phyloP scores from a whole-genome alignment of 2,329 filamentous ascomycete genomes.

The Neofusicoccum parvum region DNA sequence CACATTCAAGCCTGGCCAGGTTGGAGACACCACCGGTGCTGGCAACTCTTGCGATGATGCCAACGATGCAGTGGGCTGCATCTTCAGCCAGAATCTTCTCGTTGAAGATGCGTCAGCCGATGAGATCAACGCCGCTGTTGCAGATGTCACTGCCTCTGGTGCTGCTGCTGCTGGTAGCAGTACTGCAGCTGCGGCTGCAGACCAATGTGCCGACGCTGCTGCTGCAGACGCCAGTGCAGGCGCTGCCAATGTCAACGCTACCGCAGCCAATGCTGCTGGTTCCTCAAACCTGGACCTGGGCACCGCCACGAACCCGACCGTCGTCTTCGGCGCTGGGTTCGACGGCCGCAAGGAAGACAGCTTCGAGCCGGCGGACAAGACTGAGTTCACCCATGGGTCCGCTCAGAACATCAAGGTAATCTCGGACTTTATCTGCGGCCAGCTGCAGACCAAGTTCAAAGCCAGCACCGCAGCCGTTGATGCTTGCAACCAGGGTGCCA shows the following conservation, averaged over 20 bases:
- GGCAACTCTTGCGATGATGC: conserved; percentile 58
- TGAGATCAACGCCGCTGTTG: conserved; percentile 55
- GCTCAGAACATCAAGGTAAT: conserved; percentile 53
- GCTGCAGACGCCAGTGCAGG: conserved; percentile 23
- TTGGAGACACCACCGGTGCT: conserved; percentile 52
- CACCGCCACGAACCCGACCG: conserved; percentile 51
- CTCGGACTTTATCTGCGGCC: conserved; percentile 52
- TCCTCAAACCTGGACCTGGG: conserved; percentile 44
- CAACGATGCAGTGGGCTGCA: conserved; percentile 55
- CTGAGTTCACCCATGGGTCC: conserved; percentile 56
- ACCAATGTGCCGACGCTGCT: neutral
- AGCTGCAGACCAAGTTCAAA: conserved; percentile 38
- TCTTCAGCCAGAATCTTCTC: conserved; percentile 55
- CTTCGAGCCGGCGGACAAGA: conserved; percentile 47
- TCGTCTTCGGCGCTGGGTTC: conserved; percentile 52
- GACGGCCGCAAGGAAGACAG: conserved; percentile 51
- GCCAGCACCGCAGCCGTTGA: conserved; percentile 28
- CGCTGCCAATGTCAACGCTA: too few relatives aligned
- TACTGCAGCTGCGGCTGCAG: too few relatives aligned
- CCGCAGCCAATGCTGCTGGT: neutral
- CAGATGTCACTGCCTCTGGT: conserved; percentile 33
- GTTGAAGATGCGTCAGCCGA: conserved; percentile 57
- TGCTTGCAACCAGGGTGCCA: conserved; percentile 29
- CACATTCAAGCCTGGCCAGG: conserved; percentile 60
- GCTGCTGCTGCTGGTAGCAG: conserved; percentile 19